Base-by-base conservation (phyloP, 1,284 basidiomycete genomes). In the Rhodotorula sp. region DNA sequence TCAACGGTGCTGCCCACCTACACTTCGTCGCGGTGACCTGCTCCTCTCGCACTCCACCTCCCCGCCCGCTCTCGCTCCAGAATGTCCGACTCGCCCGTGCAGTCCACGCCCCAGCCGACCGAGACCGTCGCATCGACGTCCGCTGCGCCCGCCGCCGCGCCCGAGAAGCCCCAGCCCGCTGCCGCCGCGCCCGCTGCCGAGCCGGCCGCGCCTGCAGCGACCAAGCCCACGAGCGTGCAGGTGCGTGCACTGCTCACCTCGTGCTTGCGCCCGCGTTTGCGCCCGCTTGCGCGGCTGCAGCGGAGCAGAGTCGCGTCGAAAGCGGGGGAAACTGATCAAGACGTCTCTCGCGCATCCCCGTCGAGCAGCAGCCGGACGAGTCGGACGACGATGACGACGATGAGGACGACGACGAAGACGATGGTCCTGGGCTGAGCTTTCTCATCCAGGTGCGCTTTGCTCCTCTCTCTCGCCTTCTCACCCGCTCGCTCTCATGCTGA, bases 391-490 rank as follows among this genome's bases (percentile, higher is more conserved):
- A 67, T 25, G 69, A 75, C 34, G 42, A 45, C 27, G 71, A 71
- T 14, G 54, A 56, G 5, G 68, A 67, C 34, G 66, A 73, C 23
- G 71, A 68, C 25, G 73, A 66, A 12, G 74, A 73, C 8, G 70
- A 69, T 14, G 74, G 74, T 0, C 74, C 74, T 8, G 74, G 74
- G 3, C 53, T 76, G 42, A 71, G 61, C 42, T 76, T 74, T 55
- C 53, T 76, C 17, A 66, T 76, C 25, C 60, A 62, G n/a, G 72
- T 70, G 49, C 59, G 67, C 34, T 27, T 19, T 27, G 27, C 34
- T 14, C 10, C 25, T 48, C 27, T n/a, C 61, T 42, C 61, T 41
- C n/a, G 5, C 25, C 19, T 53, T 2, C 44, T 4, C 14, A 4
- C 4, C 27, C 19, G 4, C 41, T 23, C 42, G 17, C 17, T 25